These are phyloP conservation scores for Clitoria ternatea DNA, from an alignment of 306 rosid species.

Conservation along the genomic window DNA sequence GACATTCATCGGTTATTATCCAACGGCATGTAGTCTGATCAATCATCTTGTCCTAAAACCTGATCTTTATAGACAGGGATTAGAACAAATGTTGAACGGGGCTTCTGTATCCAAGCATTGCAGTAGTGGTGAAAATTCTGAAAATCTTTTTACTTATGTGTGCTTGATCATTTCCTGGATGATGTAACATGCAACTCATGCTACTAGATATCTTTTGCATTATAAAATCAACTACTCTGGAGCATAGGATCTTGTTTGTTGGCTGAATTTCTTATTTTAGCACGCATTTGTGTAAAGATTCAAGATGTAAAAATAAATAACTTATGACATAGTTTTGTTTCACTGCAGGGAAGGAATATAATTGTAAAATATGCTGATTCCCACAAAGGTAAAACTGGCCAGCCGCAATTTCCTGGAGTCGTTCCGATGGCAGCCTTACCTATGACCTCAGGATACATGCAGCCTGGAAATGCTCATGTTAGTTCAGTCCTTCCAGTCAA, in stretches of 20 bases:
- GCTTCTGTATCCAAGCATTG: not conserved
- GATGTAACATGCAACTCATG: not conserved
- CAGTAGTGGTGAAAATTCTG: not conserved
- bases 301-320: not conserved
- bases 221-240: not conserved
- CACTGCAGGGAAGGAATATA: slow-evolving; percentile 66
- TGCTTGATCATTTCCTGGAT: not conserved
- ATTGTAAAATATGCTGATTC: slow-evolving; percentile 72
- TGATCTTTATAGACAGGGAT: not conserved
- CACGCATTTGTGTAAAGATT: not conserved
- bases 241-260: slow-evolving; percentile 3
- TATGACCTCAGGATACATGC: slow-evolving; percentile 50
- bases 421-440: slow-evolving; percentile 55
- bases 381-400: slow-evolving; percentile 55
- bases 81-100: not conserved
- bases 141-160: not conserved
- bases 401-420: slow-evolving; percentile 38
- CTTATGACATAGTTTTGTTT: slow-evolving; percentile 8
- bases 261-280: slow-evolving; percentile 1
- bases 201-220: not conserved
- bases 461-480: slow-evolving; percentile 49
- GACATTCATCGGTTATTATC: not conserved
- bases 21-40: not conserved
- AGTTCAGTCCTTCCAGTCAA: slow-evolving; percentile 32
- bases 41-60: not conserved